These are phyloP conservation scores for Colletotrichum sidae DNA, from an alignment of 2,329 filamentous ascomycete species.

Conservation along the genomic window DNA sequence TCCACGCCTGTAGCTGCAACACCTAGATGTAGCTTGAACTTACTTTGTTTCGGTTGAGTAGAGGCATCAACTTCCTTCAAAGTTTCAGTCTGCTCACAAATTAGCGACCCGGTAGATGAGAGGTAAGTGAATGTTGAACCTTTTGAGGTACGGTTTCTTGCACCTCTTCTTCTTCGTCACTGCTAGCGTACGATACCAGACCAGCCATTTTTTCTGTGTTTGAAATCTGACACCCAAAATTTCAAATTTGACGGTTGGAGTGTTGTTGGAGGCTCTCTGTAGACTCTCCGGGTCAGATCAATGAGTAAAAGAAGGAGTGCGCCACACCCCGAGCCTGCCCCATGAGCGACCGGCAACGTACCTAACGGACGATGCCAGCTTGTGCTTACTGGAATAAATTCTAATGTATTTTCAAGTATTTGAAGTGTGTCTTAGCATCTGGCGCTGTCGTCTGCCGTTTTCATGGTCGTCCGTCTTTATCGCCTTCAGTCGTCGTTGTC, in stretches of 20 bases:
- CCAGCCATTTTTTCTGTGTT: conserved; percentile 50
- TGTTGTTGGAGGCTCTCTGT: neutral
- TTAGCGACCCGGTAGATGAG: conserved; percentile 12
- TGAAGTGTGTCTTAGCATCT: too few relatives aligned
- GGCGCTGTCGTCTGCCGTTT: too few relatives aligned
- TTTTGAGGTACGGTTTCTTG: conserved; percentile 21
- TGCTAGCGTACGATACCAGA: conserved; percentile 64
- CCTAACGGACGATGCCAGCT: too few relatives aligned
- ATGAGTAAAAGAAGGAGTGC: too few relatives aligned
- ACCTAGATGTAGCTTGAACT: neutral
- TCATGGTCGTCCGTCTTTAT: too few relatives aligned
- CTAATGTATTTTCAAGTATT: too few relatives aligned
- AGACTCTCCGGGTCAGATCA: neutral
- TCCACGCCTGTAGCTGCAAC: too few relatives aligned
- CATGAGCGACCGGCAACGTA: too few relatives aligned
- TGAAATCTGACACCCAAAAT: neutral
- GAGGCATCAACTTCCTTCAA: neutral
- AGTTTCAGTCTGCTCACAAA: conserved; percentile 7
- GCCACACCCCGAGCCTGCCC: too few relatives aligned
- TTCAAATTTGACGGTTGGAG: neutral
- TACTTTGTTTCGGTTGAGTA: neutral
- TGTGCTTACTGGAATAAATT: too few relatives aligned
- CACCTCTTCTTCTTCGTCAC: conserved; percentile 60
- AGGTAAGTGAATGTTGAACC: conserved; percentile 6
- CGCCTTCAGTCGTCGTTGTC: too few relatives aligned